Conservation (phyloP, 345 rosid genomes). For the Dipteronia dyeriana region DNA sequence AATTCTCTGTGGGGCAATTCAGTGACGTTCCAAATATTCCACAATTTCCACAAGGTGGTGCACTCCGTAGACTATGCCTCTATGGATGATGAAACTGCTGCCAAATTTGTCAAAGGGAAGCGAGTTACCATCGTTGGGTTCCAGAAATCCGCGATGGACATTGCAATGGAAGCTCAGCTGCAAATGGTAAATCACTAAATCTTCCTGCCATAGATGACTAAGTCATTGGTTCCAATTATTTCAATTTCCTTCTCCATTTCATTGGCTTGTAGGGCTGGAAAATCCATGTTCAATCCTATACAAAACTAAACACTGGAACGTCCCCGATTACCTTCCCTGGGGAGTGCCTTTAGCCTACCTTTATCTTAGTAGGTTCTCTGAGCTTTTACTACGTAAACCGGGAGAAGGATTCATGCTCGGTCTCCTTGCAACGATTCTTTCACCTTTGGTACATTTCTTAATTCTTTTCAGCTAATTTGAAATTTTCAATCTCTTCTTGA, state of each 20-base stretch:
- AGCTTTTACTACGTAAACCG: no score
- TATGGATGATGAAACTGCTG: slow-evolving; percentile 22
- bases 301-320: slow-evolving; percentile 39
- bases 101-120: slow-evolving; percentile 28
- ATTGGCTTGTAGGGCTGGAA: slow-evolving; percentile 28
- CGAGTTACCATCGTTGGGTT: slow-evolving; percentile 37
- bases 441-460: no score
- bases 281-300: slow-evolving; percentile 44
- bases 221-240: neutral
- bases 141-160: slow-evolving; percentile 46
- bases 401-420: no score
- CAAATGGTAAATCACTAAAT: slow-evolving; percentile 28
- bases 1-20: slow-evolving; percentile 41
- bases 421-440: no score
- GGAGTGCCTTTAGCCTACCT: slow-evolving; percentile 25
- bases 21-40: slow-evolving; percentile 47
- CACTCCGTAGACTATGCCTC: slow-evolving; percentile 46
- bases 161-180: slow-evolving; percentile 42
- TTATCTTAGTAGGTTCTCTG: no score
- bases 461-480: no score
- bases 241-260: neutral
- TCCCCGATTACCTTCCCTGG: slow-evolving; percentile 47
- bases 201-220: neutral
- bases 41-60: slow-evolving; percentile 38
- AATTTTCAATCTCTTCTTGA: no score